phyloP scores from a whole-genome alignment of 176 grass and related monocot species.

The Chrysopogon serrulatus region DNA sequence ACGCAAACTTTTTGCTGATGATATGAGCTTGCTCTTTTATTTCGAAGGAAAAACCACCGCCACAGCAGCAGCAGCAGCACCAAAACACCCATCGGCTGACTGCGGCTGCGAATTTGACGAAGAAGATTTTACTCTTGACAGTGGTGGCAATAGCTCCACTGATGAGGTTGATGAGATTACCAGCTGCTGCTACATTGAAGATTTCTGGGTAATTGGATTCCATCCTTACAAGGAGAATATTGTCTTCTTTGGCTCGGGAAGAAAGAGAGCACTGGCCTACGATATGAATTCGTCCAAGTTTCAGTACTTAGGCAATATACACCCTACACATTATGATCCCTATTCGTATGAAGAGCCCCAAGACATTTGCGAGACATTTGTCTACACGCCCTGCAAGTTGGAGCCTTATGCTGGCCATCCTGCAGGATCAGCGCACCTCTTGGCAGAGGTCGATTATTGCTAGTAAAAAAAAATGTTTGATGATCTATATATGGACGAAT shows the following conservation, averaged over 20 bases:
- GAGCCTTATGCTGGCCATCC: no score
- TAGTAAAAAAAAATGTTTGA: no score
- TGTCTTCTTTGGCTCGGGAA: no score
- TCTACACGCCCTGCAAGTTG: not conserved
- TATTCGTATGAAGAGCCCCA: rapidly evolving
- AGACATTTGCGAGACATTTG: not conserved
- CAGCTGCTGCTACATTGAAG: not conserved
- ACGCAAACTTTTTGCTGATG: no score
- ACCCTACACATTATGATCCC: not conserved
- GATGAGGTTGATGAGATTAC: no score
- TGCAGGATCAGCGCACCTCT: no score
- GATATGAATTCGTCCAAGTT: not conserved
- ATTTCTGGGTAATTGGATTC: not conserved
- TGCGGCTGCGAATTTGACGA: not conserved
- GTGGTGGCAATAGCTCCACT: no score
- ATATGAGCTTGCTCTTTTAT: no score
- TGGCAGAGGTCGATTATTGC: no score
- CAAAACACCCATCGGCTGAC: not conserved
- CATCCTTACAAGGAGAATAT: not conserved
- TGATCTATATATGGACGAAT: no score
- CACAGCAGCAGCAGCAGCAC: not conserved
- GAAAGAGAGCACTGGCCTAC: not conserved
- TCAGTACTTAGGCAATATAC: not conserved
- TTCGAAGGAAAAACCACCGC: no score
- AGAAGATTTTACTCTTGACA: not conserved